Base-by-base conservation (phyloP, 352 stramenopile species). In the Chrysophaeum taylorii region DNA sequence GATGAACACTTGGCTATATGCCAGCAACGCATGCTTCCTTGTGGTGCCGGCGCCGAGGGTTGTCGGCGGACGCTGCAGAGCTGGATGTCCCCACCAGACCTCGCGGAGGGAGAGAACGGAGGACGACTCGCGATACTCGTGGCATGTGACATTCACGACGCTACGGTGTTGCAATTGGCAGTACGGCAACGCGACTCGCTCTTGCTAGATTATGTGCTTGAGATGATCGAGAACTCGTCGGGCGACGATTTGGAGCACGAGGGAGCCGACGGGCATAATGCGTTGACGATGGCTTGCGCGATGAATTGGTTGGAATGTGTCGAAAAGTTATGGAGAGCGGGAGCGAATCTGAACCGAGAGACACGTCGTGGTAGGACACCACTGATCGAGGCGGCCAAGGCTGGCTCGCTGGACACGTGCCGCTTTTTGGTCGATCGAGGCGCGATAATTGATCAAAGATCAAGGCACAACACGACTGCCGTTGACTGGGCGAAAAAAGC, bases 301-400 rank as follows among this genome's bases (percentile, higher is more conserved):
- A 25, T 41, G 1, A 41, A 16, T 25, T 25, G 23, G 21, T 18
- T 70, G 14, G 71, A 57, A 0, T 43, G 69, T 37, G 31, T 76
- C 12, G 41, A 71, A 16, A 50, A 62, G 14, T 31, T 74, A 1
- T 35, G 63, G 38, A 23, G 38, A 29, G 64, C 36, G 64, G 64
- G 27, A 25, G 72, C 29, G 14, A 33, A 43, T 7, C 21, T 70
- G 25, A 67, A 70, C 38, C 14, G 16, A 7, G 71, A 76, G 29
- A 76, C 71, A 5, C 35, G 14, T 0, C 29, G 71, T 4, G 71
- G 71, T 14, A 14, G 62, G 4, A 72, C 68, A 29, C 4, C 68
- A 0, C 36, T 76, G 1, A 42, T 73, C n/a, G 66, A 76, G 29
- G 71, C 71, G 21, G 36, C 72, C 57, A 69, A 72, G 37, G 23